Evolutionary conservation across 495 filamentous ascomycete species (phyloP).

Genomic region (Aeminium ludgeri): DNA sequence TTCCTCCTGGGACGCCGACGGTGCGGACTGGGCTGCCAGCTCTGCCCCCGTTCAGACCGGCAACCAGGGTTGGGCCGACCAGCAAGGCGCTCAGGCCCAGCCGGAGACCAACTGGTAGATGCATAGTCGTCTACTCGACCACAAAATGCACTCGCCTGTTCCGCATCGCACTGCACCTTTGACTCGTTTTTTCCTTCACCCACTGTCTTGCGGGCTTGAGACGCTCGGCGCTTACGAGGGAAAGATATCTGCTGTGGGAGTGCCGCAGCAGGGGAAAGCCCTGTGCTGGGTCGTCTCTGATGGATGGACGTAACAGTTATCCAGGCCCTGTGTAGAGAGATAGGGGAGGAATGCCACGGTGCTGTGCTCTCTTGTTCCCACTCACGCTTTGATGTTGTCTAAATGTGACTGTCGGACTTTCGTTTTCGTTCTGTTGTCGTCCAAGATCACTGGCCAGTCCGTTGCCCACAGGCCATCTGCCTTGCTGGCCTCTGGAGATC

Average conservation of each 20-base stretch:
- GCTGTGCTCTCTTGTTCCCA: too few relatives aligned
- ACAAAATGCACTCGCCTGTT: too few relatives aligned
- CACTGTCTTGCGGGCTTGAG: too few relatives aligned
- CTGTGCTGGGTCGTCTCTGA: conserved; percentile 45
- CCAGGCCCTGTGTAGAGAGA: conserved; percentile 9
- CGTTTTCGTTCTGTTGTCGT: too few relatives aligned
- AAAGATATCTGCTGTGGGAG: conserved; percentile 63
- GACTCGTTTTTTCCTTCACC: neutral
- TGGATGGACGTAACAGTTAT: conserved; percentile 46
- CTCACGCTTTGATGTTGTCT: too few relatives aligned
- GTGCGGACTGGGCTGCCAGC: conserved; percentile 56
- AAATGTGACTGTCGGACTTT: too few relatives aligned
- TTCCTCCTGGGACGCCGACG: conserved; percentile 65
- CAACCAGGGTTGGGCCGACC: conserved; percentile 52
- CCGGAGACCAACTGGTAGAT: conserved; percentile 51
- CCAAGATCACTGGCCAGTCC: too few relatives aligned
- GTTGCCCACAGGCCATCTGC: too few relatives aligned
- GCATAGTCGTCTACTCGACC: conserved; percentile 1
- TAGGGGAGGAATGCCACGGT: too few relatives aligned
- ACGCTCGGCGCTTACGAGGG: conserved; percentile 69
- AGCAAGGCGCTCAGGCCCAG: conserved; percentile 23
- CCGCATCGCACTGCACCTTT: neutral
- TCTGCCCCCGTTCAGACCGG: conserved; percentile 34
- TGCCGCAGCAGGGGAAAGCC: conserved; percentile 68
- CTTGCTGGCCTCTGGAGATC: too few relatives aligned